Evolutionary conservation across 116 monocot genomes (phyloP), one percentile per base, ranked within the genome.

Genomic region (Thalassia testudinum): DNA sequence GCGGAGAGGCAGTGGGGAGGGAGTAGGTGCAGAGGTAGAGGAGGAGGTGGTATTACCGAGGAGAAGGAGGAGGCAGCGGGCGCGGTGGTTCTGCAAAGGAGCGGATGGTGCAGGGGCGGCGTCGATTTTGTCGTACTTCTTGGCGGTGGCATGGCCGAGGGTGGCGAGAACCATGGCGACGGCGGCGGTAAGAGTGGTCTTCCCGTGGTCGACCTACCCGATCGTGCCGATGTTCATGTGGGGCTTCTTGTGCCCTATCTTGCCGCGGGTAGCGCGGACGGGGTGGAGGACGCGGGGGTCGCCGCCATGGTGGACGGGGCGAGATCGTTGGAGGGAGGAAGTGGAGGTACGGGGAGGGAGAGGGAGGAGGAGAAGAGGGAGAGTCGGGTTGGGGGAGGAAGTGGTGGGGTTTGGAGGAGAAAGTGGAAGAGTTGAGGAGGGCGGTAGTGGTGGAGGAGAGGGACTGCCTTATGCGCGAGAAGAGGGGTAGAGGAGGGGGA

Each of bases 151-250:
- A 22, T 54, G 50, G n/a, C 82, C 82, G 25, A 63, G 21, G 56
- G 73, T 37, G 44, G 82, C 77, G 10, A 82, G 70, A 19, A 77
- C 83, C 83, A 78, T 83, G 27, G 83, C 78, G 14, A 83, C 69
- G 10, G 83, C 83, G 26, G 83, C 83, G 13, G 83, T 83, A 15
- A 83, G 75, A 8, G 83, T 83, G 24, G 83, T 83, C 78, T 83
- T 83, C 12, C 83, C 83, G 60, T 83, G 83, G 75, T 83, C 83
- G 23, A 83, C 83, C 52, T 83, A 78, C 16, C 83, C 83, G 63
- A 83, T 83, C 27, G 83, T 83, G 27, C 83, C 83, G 68, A 83
- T 78, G 72, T 83, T 78, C 30, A 83, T 49, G 50, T 83, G 83
- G 17, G 83, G 83, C 69, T 83, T 83, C 58, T 66, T 78, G 34